Base-by-base conservation (phyloP, 2,329 filamentous ascomycete genomes). In the Trichoderma gracile region DNA sequence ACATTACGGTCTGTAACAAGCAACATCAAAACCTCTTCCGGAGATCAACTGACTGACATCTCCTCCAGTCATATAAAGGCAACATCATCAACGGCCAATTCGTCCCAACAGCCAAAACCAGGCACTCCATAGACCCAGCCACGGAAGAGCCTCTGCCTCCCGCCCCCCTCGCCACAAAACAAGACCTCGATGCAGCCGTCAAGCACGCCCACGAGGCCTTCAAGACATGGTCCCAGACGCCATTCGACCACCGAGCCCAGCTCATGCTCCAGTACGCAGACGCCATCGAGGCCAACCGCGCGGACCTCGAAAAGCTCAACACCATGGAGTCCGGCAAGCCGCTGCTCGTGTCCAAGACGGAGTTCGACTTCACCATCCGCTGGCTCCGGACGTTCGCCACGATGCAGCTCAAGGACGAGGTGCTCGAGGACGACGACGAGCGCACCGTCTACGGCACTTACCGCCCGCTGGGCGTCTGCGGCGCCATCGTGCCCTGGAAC, bases 401-500 rank as follows among this genome's bases (percentile, higher is more conserved):
- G 0, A 70, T 75, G 50, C 69, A 73, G 43, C 68, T 81, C 8
- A 70, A 75, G 5, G 75, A 77, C 46, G 76, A 77, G 9, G 66
- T 78, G 25, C 59, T 80, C 14, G 72, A 79, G 42, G 77, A 81
- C 17, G 76, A 69, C 4, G 65, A 68, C 10, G 64, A 69, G 43
- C 63, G 59, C 23, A 69, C 53, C 17, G 61, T 69, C 40, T 65
- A 64, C 38, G 57, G 56, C 17, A 68, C 66, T 1, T 66, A 66
- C n/a, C 61, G 60, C 21, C 78, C 79, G 1, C 68, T 80, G 8
- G 79, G 79, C 3, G 76, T 80, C 6, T 74, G 73, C 3, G 79
- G 73, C 12, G 82, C 76, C 12, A 84, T 84, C 47, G 76, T 81
- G 2, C 81, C 82, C 1, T 84, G 82, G 82, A 85, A 85, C 67